phyloP scores from a whole-genome alignment of 2,329 filamentous ascomycete genomes.

The Thielaviopsis musarum region DNA sequence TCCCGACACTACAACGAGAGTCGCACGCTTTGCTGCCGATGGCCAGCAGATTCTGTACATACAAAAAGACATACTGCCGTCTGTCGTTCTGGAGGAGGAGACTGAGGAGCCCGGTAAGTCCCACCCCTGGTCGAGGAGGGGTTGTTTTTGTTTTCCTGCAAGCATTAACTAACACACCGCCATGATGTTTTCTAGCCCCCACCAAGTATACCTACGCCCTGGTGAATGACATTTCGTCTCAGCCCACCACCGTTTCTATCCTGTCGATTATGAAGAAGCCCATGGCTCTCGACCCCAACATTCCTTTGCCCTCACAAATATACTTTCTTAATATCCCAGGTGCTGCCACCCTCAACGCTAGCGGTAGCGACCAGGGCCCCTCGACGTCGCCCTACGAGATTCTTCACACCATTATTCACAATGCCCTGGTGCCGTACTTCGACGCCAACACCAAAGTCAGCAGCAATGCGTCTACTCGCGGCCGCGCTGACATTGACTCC shows the following conservation, averaged over 20 bases:
- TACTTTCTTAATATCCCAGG: constrained; percentile 87
- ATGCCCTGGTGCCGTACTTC: constrained; percentile 87
- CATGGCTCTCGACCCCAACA: constrained; percentile 65
- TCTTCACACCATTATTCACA: constrained; percentile 79
- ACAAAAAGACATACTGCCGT: constrained; percentile 57
- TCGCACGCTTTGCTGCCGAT: constrained; percentile 77
- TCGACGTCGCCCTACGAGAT: constrained; percentile 77
- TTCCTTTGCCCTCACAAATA: constrained; percentile 74
- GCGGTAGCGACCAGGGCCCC: constrained; percentile 52
- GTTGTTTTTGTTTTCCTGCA: not conserved
- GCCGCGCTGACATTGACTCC: constrained; percentile 68
- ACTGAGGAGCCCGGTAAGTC: constrained; percentile 27
- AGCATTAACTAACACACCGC: constrained; percentile 16
- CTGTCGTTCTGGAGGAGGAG: constrained; percentile 34
- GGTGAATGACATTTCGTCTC: constrained; percentile 64
- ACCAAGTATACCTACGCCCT: constrained; percentile 58
- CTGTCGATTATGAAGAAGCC: constrained; percentile 83
- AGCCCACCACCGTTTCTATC: constrained; percentile 65
- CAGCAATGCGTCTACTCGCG: constrained; percentile 44
- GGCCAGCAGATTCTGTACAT: constrained; percentile 79
- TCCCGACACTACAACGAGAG: constrained; percentile 70
- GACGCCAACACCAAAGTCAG: constrained; percentile 85
- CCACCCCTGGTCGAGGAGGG: not conserved
- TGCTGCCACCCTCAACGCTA: constrained; percentile 50
- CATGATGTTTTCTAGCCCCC: constrained; percentile 20